These are phyloP conservation scores for Fusarium ramigenum DNA, from an alignment of 2,329 filamentous ascomycete genomes.

Conservation along the genomic window DNA sequence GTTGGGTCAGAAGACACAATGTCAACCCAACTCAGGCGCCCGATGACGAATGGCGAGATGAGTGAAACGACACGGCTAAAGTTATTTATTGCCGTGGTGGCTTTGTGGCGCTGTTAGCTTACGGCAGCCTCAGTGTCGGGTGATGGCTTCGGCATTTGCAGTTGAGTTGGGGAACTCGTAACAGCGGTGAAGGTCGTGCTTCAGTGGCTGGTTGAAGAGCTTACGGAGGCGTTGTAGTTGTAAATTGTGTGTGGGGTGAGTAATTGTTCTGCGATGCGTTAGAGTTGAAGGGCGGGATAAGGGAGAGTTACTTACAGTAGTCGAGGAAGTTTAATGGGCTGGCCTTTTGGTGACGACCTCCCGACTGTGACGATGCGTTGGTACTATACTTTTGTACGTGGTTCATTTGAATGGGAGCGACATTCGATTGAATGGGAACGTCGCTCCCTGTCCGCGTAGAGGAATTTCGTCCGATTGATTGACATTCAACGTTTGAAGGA, in stretches of 20 bases:
- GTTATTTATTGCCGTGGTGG: not conserved
- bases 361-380: not conserved
- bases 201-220: not conserved
- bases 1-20: not conserved
- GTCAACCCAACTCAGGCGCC: not conserved
- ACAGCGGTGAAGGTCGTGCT: constrained; percentile 1
- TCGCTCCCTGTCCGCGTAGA: constrained; percentile 8
- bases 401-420: constrained; percentile 6
- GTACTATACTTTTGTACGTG: not conserved
- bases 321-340: constrained; percentile 11
- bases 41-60: not conserved
- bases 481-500: not conserved
- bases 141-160: constrained; percentile 7
- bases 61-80: not conserved
- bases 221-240: not conserved
- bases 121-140: not conserved
- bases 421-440: constrained; percentile 1
- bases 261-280: not conserved
- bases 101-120: not conserved
- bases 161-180: not conserved
- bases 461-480: not conserved
- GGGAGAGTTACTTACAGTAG: not conserved
- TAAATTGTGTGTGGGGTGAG: not conserved
- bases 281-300: not conserved
- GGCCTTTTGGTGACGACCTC: not conserved